Evolutionary conservation across 306 rosid genomes (phyloP).

Genomic region (Castanea sativa): DNA sequence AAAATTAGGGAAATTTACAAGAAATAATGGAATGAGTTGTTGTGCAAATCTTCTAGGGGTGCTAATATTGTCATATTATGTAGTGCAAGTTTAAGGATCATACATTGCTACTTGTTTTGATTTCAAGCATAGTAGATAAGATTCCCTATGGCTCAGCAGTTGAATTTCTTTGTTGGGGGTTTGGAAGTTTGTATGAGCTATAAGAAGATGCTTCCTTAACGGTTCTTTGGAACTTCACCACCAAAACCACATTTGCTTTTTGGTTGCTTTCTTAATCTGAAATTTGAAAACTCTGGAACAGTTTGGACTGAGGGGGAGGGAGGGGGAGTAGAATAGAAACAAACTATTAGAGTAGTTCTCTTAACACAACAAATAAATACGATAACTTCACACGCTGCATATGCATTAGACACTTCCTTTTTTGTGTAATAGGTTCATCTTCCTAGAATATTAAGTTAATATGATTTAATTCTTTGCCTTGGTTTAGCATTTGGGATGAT

Average conservation of each 20-base stretch:
- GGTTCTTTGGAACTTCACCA: background rate
- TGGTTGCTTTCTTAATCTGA: background rate
- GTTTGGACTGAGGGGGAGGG: too few species aligned
- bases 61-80: background rate
- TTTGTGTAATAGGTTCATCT: background rate
- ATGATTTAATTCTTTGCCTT: background rate
- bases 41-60: background rate
- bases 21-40: background rate
- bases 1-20: too few species aligned
- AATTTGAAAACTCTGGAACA: background rate
- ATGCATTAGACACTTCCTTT: background rate
- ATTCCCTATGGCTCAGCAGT: background rate
- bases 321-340: too few species aligned
- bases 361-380: background rate
- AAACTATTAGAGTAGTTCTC: background rate
- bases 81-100: background rate
- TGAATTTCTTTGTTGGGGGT: too few species aligned
- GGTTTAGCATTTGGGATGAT: slow-evolving; percentile 27
- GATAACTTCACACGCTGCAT: background rate
- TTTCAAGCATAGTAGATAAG: background rate
- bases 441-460: background rate
- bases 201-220: background rate
- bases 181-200: too few species aligned
- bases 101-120: background rate
- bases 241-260: background rate